phyloP scores from a whole-genome alignment of 176 grass and related monocot genomes.

The Rhynchospora tenuis region DNA sequence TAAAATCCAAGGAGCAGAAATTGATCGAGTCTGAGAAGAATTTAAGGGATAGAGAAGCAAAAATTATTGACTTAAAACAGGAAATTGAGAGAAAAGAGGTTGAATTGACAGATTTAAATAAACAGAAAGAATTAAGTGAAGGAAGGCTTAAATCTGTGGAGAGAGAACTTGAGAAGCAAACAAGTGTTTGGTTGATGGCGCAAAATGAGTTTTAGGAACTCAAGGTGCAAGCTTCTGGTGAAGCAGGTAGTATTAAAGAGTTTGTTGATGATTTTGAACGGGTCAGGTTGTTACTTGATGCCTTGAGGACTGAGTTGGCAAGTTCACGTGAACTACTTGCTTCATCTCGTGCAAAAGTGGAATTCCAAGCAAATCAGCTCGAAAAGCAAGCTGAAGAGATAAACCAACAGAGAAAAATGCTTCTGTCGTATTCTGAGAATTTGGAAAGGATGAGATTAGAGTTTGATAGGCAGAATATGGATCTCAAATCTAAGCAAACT shows the following conservation, averaged over 20 bases:
- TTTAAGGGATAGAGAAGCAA: constrained; percentile 44
- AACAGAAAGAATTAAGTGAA: constrained; percentile 45
- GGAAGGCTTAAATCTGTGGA: constrained; percentile 46
- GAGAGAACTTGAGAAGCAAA: constrained; percentile 57
- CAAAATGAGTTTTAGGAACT: constrained; percentile 66
- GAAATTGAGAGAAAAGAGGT: constrained; percentile 52
- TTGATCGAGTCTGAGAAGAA: constrained; percentile 40
- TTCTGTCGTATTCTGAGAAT: constrained; percentile 54
- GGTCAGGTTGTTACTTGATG: constrained; percentile 61
- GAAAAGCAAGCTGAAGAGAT: constrained; percentile 48
- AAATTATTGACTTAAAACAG: constrained; percentile 31
- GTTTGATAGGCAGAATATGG: constrained; percentile 38
- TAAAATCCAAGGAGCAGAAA: constrained; percentile 46
- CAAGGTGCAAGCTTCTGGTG: constrained; percentile 37
- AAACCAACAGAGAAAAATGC: constrained; percentile 38
- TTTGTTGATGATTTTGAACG: constrained; percentile 46
- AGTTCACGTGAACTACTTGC: constrained; percentile 61
- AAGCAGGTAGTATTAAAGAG: constrained; percentile 43
- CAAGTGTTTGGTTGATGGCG: constrained; percentile 49
- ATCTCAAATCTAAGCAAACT: constrained; percentile 37
- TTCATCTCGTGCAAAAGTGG: constrained; percentile 46
- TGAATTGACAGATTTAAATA: constrained; percentile 48
- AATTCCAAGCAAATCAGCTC: constrained; percentile 50
- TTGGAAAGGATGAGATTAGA: constrained; percentile 55
- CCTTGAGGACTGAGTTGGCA: constrained; percentile 59